These are phyloP conservation scores for Picochlorum sp. DNA, from an alignment of 139 green algal genomes.

Conservation along the genomic window DNA sequence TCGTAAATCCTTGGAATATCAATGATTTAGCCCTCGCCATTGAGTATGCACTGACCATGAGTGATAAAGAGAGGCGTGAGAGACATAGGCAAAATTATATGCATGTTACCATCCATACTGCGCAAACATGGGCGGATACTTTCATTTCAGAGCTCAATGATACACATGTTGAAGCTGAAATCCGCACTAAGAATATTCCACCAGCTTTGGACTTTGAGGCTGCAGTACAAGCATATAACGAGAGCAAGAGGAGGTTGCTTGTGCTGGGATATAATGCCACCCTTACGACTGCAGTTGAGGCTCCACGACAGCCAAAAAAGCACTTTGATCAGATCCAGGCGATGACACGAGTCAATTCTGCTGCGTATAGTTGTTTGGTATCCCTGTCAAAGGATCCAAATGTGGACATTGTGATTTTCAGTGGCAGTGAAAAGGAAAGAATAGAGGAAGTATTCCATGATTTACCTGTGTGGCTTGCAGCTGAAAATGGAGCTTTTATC, in stretches of 20 bases:
- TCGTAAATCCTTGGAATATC: slow-evolving; percentile 99
- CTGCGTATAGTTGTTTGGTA: slow-evolving; percentile 33
- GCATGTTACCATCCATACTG: slow-evolving; percentile 85
- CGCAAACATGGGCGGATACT: slow-evolving; percentile 92
- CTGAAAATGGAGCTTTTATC: slow-evolving; percentile 95
- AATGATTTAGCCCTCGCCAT: slow-evolving; percentile 85
- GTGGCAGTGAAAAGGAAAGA: slow-evolving; percentile 50
- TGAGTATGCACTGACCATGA: slow-evolving; percentile 78
- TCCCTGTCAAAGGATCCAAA: slow-evolving; percentile 43
- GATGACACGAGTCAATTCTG: slow-evolving; percentile 37
- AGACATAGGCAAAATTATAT: slow-evolving; percentile 91
- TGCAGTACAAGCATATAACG: slow-evolving; percentile 44
- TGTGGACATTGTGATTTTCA: slow-evolving; percentile 75
- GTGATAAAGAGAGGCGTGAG: slow-evolving; percentile 73
- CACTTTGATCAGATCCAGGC: slow-evolving; percentile 64
- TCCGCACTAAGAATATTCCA: slow-evolving; percentile 76
- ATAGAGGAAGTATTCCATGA: slow-evolving; percentile 78
- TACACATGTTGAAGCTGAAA: slow-evolving; percentile 93
- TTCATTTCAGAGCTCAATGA: slow-evolving; percentile 98
- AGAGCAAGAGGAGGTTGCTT: slow-evolving; percentile 51
- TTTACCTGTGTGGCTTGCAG: slow-evolving; percentile 84
- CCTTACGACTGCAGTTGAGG: slow-evolving; percentile 76
- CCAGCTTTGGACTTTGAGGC: slow-evolving; percentile 50
- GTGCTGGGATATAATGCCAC: slow-evolving; percentile 96
- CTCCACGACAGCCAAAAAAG: slow-evolving; percentile 57